Evolutionary conservation across 495 filamentous ascomycete species (phyloP), one percentile per base, ranked within the genome.

Genomic region (Aspergillus sparsus): DNA sequence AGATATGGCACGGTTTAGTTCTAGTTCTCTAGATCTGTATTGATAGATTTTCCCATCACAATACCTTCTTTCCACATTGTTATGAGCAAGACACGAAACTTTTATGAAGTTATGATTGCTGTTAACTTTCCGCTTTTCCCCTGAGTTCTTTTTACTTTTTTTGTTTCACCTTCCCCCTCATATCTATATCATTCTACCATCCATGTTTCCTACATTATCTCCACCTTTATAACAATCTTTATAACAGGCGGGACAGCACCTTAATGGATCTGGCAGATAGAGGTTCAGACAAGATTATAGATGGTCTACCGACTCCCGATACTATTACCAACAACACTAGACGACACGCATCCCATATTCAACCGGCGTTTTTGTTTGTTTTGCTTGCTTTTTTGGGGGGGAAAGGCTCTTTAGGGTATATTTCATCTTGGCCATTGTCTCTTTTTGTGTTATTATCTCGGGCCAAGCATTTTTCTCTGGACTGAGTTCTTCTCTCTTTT

Each of bases 1-100:
- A 67, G 67, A 61, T 78, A 78, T 51, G 75, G 75, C 18, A 69
- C 75, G 54, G 69, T 78, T 44, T 78, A 45, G 47, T 41, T 11
- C 15, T 11, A 27, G 1, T 39, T 34, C 45, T 37, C 36, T 53
- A 32, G 55, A 15, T 49, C 13, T 49, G 49, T 57, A 42, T 18
- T 39, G 51, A 39, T 49, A 53, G 44, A 21, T 45, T 13, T 51
- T 15, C 53, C 21, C 9, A 27, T 46, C 47, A 53, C 49, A 42
- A 53, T 10, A 42, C 46, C 31, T 36, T 13, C 21, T 45, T 41
- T 47, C 18, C 13, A 18, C 7, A 35, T 21, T 8, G 1, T 57
- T 7, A 27, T 27, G 21, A 27, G 21, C 21, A 27, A 27, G 21
- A 27, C 21, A 27, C 21, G 21, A 27, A 12, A 33, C 13, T 41